Percentiles rank a stretch among this genome's conserved stretches.
phyloP scores from a whole-genome alignment of 495 filamentous ascomycete genomes.

The Penicillium tannophilum region DNA sequence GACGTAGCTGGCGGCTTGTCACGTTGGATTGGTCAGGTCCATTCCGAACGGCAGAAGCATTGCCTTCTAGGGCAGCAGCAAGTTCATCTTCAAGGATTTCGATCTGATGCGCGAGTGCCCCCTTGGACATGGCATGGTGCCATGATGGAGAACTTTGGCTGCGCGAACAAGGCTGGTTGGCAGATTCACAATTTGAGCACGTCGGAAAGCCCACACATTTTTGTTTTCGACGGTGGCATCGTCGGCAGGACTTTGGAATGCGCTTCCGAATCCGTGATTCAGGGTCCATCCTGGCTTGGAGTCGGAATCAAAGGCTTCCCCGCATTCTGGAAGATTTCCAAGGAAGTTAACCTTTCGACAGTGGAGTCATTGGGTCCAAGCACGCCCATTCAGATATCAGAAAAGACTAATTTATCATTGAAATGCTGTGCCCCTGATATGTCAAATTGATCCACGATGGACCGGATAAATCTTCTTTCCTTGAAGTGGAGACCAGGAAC shows the following conservation, averaged over 20 bases:
- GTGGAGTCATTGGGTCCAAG: conserved; percentile 5
- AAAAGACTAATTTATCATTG: too few relatives aligned
- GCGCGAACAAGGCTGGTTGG: conserved; percentile 23
- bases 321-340: not conserved
- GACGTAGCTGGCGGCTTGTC: not conserved
- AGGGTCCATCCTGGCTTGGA: conserved; percentile 7
- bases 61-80: conserved; percentile 6
- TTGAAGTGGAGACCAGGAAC: too few relatives aligned
- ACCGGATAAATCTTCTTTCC: too few relatives aligned
- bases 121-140: conserved; percentile 36
- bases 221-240: conserved; percentile 32
- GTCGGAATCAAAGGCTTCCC: not conserved
- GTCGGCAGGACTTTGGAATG: conserved; percentile 29
- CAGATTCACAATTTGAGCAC: conserved; percentile 28
- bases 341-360: not conserved
- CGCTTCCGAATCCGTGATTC: conserved; percentile 47
- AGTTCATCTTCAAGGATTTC: conserved; percentile 27
- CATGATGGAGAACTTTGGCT: conserved; percentile 23
- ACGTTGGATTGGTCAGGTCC: not conserved
- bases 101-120: conserved; percentile 25
- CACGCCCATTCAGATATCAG: conserved; percentile 3
- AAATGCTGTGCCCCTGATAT: too few relatives aligned
- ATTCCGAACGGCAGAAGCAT: not conserved
- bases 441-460: too few relatives aligned
- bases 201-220: conserved; percentile 29